These are phyloP conservation scores for Geotrichum fermentans DNA, from an alignment of 1,139 yeast genomes.

Conservation along the genomic window DNA sequence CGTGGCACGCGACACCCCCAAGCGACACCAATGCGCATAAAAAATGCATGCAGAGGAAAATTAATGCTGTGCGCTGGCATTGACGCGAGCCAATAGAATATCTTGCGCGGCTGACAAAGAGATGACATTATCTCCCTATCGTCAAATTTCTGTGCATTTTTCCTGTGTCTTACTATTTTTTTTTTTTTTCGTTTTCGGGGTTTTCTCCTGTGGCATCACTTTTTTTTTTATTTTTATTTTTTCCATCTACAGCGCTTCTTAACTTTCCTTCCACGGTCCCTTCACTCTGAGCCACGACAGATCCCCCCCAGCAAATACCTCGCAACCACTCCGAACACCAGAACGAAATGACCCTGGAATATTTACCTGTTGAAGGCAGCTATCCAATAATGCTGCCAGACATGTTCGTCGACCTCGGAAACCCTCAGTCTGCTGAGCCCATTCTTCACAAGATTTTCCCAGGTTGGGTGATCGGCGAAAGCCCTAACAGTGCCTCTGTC, in stretches of 20 bases:
- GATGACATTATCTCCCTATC: no score
- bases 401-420: slow-evolving; percentile 7
- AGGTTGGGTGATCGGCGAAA: no score
- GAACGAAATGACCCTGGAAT: background rate
- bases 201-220: background rate
- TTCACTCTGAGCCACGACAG: background rate
- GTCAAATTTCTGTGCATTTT: no score
- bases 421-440: slow-evolving; percentile 10
- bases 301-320: background rate
- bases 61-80: background rate
- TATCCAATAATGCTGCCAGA: slow-evolving; percentile 8
- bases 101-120: background rate
- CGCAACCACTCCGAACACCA: no score
- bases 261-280: background rate
- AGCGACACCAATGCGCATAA: no score
- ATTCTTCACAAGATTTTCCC: slow-evolving; percentile 12
- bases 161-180: background rate
- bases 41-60: no score
- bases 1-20: no score
- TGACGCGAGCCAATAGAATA: background rate
- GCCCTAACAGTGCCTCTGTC: background rate
- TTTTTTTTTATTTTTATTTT: background rate
- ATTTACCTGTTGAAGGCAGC: background rate
- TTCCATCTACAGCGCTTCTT: background rate
- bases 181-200: background rate